Evolutionary conservation across 2,329 filamentous ascomycete genomes (phyloP), one percentile per base, ranked within the genome.

Genomic region (Mariannaea elegans): DNA sequence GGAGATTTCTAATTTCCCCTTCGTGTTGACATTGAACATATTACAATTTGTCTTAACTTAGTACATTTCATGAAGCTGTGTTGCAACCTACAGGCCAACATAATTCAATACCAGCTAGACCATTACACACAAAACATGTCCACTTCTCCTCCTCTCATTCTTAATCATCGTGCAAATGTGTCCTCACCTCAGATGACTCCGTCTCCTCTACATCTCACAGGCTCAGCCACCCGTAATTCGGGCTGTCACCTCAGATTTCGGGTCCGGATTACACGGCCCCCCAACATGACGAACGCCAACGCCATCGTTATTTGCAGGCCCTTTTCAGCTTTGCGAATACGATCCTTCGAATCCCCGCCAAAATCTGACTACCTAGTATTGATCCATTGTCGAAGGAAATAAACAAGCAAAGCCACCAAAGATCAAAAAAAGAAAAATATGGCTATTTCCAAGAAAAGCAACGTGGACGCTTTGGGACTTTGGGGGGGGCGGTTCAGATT

Each of bases 371-470:
- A 9, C 24, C 5, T 9, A 27, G 24, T 27, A 5, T 9, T 9
- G 24, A 27, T 27, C 9, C 24, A 27, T 27, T 9, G 5, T 27
- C 24, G 5, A 27, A 6, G 6, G 27, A 32, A 47, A 29, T 47
- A 16, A 51, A 39, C 24, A 41, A 31, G 24, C 24, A 27, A 27
- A 27, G 18, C 8, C n/a, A 14, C n/a, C 8, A 14, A 45, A 45
- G 24, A 16, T 29, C 4, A n/a, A 42, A 42, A 12, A 23, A 3
- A 42, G 10, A 9, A 21, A 42, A 21, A 42, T 19, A 21, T 13
- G 7, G 21, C 9, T 19, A n/a, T 36, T 36, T 53, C 50, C 50
- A 53, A 53, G 29, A 53, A 53, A 46, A 54, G 42, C 36, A 46
- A 53, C 39, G 24, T 3, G 23, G 24, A 27, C 9, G 24, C 6